A percentile compares a stretch with the other conserved stretches of the same genome.
phyloP scores from a whole-genome alignment of 1,139 yeast species.

The Yamadazyma oceani region DNA sequence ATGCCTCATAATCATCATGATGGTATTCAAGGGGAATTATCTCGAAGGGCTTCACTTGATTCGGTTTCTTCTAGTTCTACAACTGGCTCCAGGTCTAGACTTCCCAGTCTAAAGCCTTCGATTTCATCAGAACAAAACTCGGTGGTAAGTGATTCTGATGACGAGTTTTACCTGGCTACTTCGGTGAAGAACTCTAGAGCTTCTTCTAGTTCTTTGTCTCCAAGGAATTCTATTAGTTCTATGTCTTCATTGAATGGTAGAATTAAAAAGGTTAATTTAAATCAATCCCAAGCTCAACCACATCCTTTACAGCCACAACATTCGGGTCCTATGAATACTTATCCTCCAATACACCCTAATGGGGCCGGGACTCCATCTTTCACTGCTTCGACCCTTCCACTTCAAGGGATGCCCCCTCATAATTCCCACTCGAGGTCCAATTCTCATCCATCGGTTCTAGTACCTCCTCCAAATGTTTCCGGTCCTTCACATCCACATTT shows the following conservation, averaged over 20 bases:
- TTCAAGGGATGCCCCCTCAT: constrained; percentile 1
- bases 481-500: constrained; percentile 6
- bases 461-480: constrained; percentile 5
- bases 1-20: constrained; percentile 32
- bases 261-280: constrained; percentile 25
- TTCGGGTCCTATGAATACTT: constrained; percentile 3
- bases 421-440: constrained; percentile 6
- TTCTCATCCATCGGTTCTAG: constrained; percentile 7
- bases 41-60: constrained; percentile 39
- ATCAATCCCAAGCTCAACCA: constrained; percentile 8
- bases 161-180: constrained; percentile 38
- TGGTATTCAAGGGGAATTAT: constrained; percentile 12
- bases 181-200: constrained; percentile 21
- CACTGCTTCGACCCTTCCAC: constrained; percentile 1
- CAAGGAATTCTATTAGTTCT: constrained; percentile 47
- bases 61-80: constrained; percentile 28
- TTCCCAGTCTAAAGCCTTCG: constrained; percentile 31
- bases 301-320: constrained; percentile 5
- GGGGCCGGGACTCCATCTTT: too few species aligned
- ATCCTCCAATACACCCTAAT: constrained; percentile 4
- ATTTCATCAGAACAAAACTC: constrained; percentile 18
- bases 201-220: constrained; percentile 36
- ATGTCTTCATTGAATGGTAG: constrained; percentile 49
- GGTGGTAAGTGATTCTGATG: constrained; percentile 38
- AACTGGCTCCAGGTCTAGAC: constrained; percentile 23